Percentiles rank a stretch among this genome's conserved stretches.
phyloP scores from a whole-genome alignment of 139 green algal species.

The Chlorella sp. region DNA sequence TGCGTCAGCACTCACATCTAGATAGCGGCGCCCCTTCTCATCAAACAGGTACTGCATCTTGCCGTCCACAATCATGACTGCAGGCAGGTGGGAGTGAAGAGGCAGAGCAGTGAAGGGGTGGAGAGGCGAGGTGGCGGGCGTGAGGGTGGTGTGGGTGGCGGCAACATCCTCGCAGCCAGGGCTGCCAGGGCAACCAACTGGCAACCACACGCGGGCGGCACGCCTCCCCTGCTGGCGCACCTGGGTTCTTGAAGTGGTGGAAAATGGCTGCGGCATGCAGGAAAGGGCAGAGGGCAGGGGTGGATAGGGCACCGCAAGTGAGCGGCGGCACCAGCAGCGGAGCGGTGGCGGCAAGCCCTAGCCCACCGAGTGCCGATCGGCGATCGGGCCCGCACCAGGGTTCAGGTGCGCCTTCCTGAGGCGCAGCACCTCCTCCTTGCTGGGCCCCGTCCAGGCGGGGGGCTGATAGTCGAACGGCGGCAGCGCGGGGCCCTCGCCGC shows the following conservation, averaged over 20 bases:
- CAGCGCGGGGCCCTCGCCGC: constrained; percentile 24
- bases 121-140: too few species aligned
- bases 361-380: background rate
- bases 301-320: background rate
- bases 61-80: constrained; percentile 95
- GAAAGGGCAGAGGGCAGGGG: background rate
- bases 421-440: constrained; percentile 81
- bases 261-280: constrained; percentile 46
- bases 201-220: too few species aligned
- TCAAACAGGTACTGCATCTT: constrained; percentile 99
- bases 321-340: background rate
- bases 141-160: too few species aligned
- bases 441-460: constrained; percentile 82
- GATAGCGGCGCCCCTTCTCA: constrained; percentile 89
- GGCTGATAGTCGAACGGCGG: constrained; percentile 73
- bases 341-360: background rate
- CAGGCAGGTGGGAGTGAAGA: too few species aligned
- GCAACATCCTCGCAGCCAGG: too few species aligned
- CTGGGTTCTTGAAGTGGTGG: constrained; percentile 55
- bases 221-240: background rate
- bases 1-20: constrained; percentile 79
- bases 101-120: too few species aligned
- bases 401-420: constrained; percentile 86
- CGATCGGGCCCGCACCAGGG: constrained; percentile 71
- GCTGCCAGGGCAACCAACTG: too few species aligned